Conservation (phyloP, 2,329 filamentous ascomycete genomes). For the Scytalidium sp. region DNA sequence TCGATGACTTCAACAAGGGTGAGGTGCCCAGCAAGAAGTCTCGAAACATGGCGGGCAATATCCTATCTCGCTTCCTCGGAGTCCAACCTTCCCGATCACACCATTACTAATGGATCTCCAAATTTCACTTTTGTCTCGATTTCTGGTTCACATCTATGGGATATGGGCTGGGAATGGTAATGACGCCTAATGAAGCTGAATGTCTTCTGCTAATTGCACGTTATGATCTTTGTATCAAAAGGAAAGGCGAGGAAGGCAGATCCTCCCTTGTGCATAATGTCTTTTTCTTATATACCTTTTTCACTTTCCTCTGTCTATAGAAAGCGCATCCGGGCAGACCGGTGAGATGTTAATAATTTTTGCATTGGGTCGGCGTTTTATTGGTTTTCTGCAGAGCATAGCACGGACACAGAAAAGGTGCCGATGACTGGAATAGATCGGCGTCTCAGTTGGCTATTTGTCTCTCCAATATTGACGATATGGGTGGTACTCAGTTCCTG, state of each 20-base stretch:
- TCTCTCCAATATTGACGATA: not conserved
- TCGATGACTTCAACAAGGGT: conserved; percentile 15
- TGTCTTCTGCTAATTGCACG: not conserved
- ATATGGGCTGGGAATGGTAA: not conserved
- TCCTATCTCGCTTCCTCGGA: conserved; percentile 23
- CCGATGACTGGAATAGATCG: not conserved
- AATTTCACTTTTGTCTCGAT: not conserved
- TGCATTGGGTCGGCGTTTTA: not conserved
- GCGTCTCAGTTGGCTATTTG: not conserved
- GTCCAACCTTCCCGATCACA: not conserved
- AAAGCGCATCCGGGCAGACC: not conserved
- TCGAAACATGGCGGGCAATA: conserved; percentile 15
- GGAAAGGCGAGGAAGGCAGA: no score
- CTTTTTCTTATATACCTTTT: not conserved
- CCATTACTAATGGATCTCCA: not conserved
- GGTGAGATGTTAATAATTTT: not conserved
- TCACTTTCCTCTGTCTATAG: not conserved
- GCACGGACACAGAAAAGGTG: not conserved
- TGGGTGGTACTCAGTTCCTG: not conserved
- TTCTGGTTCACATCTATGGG: not conserved
- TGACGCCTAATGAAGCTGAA: not conserved
- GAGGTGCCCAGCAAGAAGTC: conserved; percentile 21
- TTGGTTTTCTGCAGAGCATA: not conserved
- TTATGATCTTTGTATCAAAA: not conserved
- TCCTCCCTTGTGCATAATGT: not conserved